Percentiles rank a stretch among this genome's conserved stretches.
Conservation (phyloP, 192 early-diverging fungal genomes). For the Rhizophlyctis rosea region DNA sequence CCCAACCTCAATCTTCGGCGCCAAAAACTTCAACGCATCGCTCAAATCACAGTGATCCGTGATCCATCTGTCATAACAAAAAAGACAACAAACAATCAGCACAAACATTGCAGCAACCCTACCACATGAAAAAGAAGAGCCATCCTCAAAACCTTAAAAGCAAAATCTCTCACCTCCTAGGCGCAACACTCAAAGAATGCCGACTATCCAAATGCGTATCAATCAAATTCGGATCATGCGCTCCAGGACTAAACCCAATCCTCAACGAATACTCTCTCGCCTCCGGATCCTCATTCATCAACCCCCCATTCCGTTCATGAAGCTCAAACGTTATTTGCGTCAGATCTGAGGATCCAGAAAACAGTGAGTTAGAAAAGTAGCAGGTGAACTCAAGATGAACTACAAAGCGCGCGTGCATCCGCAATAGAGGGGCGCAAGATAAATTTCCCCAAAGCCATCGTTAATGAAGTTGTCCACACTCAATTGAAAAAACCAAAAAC, state of each 20-base stretch:
- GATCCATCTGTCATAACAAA: slow-evolving; percentile 61
- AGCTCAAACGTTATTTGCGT: slow-evolving; percentile 98
- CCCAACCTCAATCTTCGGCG: slow-evolving; percentile 13
- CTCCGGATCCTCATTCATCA: slow-evolving; percentile 16
- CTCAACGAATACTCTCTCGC: slow-evolving; percentile 84
- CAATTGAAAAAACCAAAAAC: slow-evolving; percentile 20
- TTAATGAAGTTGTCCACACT: too few relatives aligned
- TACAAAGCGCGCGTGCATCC: too few relatives aligned
- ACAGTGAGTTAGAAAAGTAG: not conserved
- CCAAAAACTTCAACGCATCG: slow-evolving; percentile 31
- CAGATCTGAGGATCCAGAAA: slow-evolving; percentile 55
- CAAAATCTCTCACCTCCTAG: slow-evolving; percentile 68
- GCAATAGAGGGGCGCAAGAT: too few relatives aligned
- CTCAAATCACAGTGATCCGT: slow-evolving; percentile 80
- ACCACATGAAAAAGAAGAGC: too few relatives aligned
- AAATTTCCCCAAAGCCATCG: too few relatives aligned
- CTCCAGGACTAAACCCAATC: slow-evolving; percentile 86
- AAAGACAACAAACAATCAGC: not conserved
- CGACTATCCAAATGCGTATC: slow-evolving; percentile 82
- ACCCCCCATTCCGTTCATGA: slow-evolving; percentile 73
- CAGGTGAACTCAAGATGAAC: too few relatives aligned
- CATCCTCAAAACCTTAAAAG: too few relatives aligned
- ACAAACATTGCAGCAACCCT: not conserved
- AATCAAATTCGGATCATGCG: slow-evolving; percentile 84
- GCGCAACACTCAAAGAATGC: slow-evolving; percentile 81